phyloP scores from a whole-genome alignment of 257 asterid genomes.

The Coffea eugenioides region DNA sequence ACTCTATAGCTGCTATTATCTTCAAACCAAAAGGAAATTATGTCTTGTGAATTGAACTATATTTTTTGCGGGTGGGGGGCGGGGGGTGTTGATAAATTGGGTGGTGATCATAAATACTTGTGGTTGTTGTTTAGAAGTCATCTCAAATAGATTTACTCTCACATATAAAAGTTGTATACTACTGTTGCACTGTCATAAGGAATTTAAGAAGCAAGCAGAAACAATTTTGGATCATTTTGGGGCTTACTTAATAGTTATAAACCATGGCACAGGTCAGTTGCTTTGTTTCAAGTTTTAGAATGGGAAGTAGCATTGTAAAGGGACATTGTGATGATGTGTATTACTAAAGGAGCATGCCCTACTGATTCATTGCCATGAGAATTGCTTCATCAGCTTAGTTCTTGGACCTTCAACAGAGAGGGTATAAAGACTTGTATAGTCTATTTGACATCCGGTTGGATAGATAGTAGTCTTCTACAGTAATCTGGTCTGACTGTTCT shows the following conservation, averaged over 20 bases:
- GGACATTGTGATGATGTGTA: neutral
- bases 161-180: neutral
- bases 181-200: neutral
- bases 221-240: neutral
- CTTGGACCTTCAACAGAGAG: neutral
- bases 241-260: neutral
- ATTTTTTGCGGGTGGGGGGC: neutral
- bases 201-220: neutral
- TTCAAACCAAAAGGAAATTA: too few species aligned
- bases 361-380: neutral
- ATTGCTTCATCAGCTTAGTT: neutral
- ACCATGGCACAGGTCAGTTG: neutral
- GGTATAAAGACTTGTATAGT: neutral
- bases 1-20: neutral
- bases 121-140: neutral
- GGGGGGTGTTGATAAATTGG: neutral
- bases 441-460: neutral
- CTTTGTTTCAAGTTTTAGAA: neutral
- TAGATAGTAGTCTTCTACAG: neutral
- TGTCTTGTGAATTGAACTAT: neutral
- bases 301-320: neutral
- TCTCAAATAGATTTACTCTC: neutral
- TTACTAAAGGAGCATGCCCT: neutral
- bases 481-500: neutral
- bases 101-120: neutral